Conservation (phyloP, 306 rosid species). For the Prinsepia uniflora region DNA sequence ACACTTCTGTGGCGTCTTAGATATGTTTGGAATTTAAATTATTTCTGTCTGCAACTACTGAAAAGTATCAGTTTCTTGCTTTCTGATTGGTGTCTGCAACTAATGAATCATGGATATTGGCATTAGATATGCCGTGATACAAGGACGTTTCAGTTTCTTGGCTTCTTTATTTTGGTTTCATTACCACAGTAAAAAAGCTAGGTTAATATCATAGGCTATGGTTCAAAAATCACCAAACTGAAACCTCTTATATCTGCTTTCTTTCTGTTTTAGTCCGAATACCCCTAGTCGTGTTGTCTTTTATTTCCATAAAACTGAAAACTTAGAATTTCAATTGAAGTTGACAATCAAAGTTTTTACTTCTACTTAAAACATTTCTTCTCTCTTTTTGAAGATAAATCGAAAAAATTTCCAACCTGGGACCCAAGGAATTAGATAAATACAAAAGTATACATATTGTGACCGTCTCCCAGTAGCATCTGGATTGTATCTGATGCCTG, state of each 20-base stretch:
- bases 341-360: not conserved
- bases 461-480: not conserved
- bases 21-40: not conserved
- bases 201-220: not conserved
- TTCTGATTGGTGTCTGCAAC: too few relatives aligned
- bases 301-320: not conserved
- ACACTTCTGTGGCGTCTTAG: not conserved
- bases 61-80: not conserved
- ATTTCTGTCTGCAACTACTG: not conserved
- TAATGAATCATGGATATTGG: not conserved
- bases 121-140: not conserved
- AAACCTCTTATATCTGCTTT: not conserved
- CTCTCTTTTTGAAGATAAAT: not conserved
- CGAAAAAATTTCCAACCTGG: not conserved
- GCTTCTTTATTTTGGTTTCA: too few relatives aligned
- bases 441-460: not conserved
- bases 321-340: not conserved
- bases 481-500: not conserved
- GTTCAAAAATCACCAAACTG: not conserved
- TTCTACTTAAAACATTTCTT: not conserved
- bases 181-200: not conserved
- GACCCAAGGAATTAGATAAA: not conserved
- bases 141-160: not conserved
- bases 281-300: not conserved
- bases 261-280: not conserved